Evolutionary conservation across 1,284 basidiomycete species (phyloP).

Genomic region (Leccinum ponderosum): DNA sequence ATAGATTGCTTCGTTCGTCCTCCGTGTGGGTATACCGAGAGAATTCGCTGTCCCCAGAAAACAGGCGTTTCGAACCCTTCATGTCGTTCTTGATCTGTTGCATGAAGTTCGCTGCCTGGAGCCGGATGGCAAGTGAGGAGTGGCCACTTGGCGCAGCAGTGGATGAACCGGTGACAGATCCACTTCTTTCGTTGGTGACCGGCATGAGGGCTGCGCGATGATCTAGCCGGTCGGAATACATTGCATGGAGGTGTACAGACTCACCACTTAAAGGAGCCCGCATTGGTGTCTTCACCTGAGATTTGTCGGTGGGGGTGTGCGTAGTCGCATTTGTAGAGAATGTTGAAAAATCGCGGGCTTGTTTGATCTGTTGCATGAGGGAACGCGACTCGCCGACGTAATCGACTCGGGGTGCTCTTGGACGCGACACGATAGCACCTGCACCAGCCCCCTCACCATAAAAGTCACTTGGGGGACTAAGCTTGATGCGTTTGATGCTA

Average conservation of each 20-base stretch:
- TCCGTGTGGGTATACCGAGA: constrained; percentile 44
- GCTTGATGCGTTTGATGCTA: constrained; percentile 74
- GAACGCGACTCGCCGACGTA: constrained; percentile 72
- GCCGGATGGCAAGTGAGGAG: constrained; percentile 67
- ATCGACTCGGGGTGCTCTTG: constrained; percentile 49
- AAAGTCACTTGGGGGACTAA: constrained; percentile 61
- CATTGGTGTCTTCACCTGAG: constrained; percentile 2
- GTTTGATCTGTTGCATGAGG: constrained; percentile 75
- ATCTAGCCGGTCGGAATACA: constrained; percentile 11
- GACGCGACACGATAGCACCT: constrained; percentile 50
- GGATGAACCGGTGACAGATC: constrained; percentile 23
- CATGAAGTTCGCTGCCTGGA: constrained; percentile 78
- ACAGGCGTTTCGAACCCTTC: constrained; percentile 66
- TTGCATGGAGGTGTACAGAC: constrained; percentile 3
- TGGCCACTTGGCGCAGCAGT: constrained; percentile 37
- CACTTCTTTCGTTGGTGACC: constrained; percentile 8
- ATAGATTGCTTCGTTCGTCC: constrained; percentile 28
- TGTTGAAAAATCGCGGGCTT: constrained; percentile 72
- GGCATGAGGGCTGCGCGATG: constrained; percentile 12
- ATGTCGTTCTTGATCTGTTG: constrained; percentile 79
- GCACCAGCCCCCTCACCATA: constrained; percentile 47
- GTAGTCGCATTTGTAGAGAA: constrained; percentile 57
- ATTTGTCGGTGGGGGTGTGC: constrained; percentile 20
- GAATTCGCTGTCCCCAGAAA: constrained; percentile 62
- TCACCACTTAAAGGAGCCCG: constrained; percentile 14